Evolutionary conservation across 345 rosid species (phyloP).

Genomic region (Stellera chamaejasme): DNA sequence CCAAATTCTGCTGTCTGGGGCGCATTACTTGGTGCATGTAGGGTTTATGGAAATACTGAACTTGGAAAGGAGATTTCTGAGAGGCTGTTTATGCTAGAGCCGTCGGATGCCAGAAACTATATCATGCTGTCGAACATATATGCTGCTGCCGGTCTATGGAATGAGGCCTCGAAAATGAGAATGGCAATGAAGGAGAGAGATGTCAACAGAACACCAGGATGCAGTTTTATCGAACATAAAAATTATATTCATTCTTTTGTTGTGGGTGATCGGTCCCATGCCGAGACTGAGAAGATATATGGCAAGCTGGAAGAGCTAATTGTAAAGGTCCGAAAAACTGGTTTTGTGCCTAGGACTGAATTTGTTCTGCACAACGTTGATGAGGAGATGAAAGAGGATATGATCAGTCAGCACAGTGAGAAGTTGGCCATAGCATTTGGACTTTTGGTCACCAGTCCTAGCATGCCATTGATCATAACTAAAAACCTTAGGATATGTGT

Average conservation of each 20-base stretch:
- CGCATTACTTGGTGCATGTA: conserved; percentile 71
- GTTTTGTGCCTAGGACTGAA: conserved; percentile 44
- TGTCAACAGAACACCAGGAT: conserved; percentile 45
- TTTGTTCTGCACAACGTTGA: conserved; percentile 61
- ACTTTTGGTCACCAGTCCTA: conserved; percentile 34
- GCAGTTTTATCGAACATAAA: conserved; percentile 55
- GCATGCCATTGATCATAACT: conserved; percentile 38
- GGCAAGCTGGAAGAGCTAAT: conserved; percentile 40
- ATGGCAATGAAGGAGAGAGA: conserved; percentile 45
- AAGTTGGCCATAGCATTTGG: conserved; percentile 76
- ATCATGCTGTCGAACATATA: conserved; percentile 60
- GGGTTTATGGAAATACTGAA: conserved; percentile 34
- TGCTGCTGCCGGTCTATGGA: conserved; percentile 58
- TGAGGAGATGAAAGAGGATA: conserved; percentile 56
- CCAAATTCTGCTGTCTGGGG: conserved; percentile 77
- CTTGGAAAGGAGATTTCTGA: conserved; percentile 54
- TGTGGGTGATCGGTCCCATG: conserved; percentile 58
- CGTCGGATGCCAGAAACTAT: conserved; percentile 58
- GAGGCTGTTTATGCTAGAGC: conserved; percentile 42
- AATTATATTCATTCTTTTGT: conserved; percentile 44
- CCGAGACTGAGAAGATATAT: conserved; percentile 37
- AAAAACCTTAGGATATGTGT: conserved; percentile 70
- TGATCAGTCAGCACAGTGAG: conserved; percentile 48
- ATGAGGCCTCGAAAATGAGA: conserved; percentile 46
- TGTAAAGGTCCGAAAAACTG: conserved; percentile 33